Base-by-base conservation (phyloP, 2,329 filamentous ascomycete species). In the Triangularia verruculosa region DNA sequence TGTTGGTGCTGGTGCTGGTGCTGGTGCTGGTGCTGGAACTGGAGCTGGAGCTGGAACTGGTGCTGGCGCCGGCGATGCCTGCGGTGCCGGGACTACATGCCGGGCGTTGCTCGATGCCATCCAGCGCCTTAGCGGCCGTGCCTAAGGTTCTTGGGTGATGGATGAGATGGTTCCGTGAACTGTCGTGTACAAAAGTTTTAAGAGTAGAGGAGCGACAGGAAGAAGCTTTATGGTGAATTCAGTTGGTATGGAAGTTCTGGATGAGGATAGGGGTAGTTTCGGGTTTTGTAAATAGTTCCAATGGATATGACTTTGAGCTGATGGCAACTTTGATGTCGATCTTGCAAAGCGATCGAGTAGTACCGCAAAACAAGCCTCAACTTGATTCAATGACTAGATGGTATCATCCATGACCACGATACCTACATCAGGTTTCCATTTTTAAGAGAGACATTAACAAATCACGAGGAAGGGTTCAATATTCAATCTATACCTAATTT, bases 1-100 rank as follows among this genome's bases (percentile, higher is more conserved):
- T 6, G 59, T 61, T 20, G 58, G 24, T 17, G 61, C 61, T 51
- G 28, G 57, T 17, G 32, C 59, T 51, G 22, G 15, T 28, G 52
- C 28, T 15, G 68, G 57, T 8, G 63, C 61, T 13, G 65, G 53
- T 7, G 62, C 52, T 30, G 69, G 32, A 2, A 47, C 63, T 15
- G 67, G 60, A 4, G 55, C 57, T 7, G 62, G 56, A 2, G 62
- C 53, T 0, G 62, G 27, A 15, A 65, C 52, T 7, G 64, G 62
- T 2, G 57, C 59, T 24, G 58, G 17, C 12, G 62, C 61, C 54
- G 25, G 57, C 17, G 34, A 15, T 39, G 52, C 28, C 15, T 54
- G 51, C 11, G 51, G 51, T 54, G 51, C 51, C 51, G 51, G 51
- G 15, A 54, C 51, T 54, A 28, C 51, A 15, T 54, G 51, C 51